Conservation (phyloP, 2,329 filamentous ascomycete genomes). For the Neurospora sp. region DNA sequence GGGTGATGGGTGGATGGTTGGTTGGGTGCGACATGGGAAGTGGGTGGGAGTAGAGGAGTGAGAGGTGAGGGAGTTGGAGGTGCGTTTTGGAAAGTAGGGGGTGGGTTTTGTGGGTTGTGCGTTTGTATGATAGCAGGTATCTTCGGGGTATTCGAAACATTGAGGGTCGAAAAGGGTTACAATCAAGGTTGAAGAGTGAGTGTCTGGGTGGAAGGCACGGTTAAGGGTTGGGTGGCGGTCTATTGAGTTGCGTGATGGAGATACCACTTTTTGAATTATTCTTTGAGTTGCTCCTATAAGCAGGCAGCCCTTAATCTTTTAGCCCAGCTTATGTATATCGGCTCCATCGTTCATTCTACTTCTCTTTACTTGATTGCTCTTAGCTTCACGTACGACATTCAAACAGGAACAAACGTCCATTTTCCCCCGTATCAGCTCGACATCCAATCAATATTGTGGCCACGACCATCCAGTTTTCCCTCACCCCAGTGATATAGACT, state of each 20-base stretch:
- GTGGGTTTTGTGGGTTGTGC: not conserved
- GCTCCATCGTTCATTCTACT: not conserved
- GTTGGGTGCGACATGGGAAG: not conserved
- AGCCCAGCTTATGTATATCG: not conserved
- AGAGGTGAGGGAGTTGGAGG: not conserved
- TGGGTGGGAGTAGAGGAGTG: not conserved
- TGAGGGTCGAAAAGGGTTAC: not conserved
- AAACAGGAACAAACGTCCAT: not conserved
- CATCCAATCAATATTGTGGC: not conserved
- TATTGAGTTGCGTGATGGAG: not conserved
- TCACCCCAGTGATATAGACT: not conserved
- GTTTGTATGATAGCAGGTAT: not conserved
- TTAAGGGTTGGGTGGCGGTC: not conserved
- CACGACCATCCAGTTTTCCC: not conserved
- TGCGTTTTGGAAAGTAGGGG: not conserved
- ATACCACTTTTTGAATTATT: not conserved
- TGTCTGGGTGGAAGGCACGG: not conserved
- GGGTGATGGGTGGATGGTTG: conserved; percentile 7
- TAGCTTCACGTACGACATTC: not conserved
- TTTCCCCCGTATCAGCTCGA: not conserved
- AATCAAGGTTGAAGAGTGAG: not conserved
- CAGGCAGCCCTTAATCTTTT: not conserved
- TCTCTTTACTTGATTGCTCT: not conserved
- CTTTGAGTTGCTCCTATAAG: not conserved
- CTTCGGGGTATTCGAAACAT: not conserved